These are phyloP conservation scores for Chenopodium album DNA, from an alignment of 148 eudicot genomes.

Conservation along the genomic window DNA sequence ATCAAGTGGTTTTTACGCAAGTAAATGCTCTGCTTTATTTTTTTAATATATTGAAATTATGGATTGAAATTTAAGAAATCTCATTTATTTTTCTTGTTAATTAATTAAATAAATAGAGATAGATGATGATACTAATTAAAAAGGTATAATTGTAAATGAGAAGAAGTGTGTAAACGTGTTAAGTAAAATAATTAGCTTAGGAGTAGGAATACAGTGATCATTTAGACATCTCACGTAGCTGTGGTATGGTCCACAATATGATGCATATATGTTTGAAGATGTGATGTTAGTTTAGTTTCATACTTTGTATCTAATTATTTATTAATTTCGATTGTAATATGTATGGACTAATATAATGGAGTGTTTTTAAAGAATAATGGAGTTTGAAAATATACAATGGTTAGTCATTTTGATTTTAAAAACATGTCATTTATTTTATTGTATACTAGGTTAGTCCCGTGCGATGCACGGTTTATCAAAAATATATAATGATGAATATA, in stretches of 20 bases:
- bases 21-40: constrained; percentile 27
- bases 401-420: too few relatives aligned
- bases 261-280: not conserved
- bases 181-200: constrained; percentile 21
- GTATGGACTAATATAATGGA: too few relatives aligned
- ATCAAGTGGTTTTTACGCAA: constrained; percentile 84
- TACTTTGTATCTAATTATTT: too few relatives aligned
- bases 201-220: constrained; percentile 31
- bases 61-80: constrained; percentile 19
- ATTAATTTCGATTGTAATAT: not conserved
- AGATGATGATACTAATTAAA: not conserved
- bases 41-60: constrained; percentile 42
- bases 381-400: too few relatives aligned
- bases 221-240: constrained; percentile 3
- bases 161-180: constrained; percentile 34
- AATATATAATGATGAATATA: too few relatives aligned
- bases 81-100: not conserved
- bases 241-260: constrained; percentile 25
- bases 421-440: too few relatives aligned
- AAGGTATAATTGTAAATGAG: constrained; percentile 12
- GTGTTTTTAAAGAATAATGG: too few relatives aligned
- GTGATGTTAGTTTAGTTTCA: not conserved
- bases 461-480: too few relatives aligned
- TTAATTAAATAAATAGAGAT: not conserved
- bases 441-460: too few relatives aligned